phyloP scores from a whole-genome alignment of 2,329 filamentous ascomycete genomes.

The Colletotrichum sp. region DNA sequence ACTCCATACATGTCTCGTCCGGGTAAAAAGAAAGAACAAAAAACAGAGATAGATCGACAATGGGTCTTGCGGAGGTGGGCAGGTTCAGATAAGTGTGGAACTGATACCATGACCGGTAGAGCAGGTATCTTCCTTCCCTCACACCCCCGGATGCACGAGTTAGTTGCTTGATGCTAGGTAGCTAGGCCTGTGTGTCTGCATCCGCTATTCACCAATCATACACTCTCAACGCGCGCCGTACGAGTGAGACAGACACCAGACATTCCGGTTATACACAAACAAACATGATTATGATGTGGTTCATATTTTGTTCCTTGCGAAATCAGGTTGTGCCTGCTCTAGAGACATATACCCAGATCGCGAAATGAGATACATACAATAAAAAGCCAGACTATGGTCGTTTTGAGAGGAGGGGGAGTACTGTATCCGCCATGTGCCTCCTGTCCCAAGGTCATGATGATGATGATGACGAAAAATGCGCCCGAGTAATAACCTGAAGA shows the following conservation, averaged over 20 bases:
- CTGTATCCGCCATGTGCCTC: constrained; percentile 20
- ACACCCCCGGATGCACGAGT: background rate
- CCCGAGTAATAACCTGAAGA: background rate
- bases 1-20: background rate
- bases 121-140: background rate
- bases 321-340: background rate
- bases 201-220: background rate
- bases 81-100: background rate
- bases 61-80: background rate
- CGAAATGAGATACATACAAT: background rate
- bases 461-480: background rate
- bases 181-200: background rate
- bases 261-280: background rate
- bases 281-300: background rate
- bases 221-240: background rate
- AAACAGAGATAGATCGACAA: background rate
- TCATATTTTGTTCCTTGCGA: background rate
- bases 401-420: constrained; percentile 16
- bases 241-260: background rate
- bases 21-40: background rate
- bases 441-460: background rate
- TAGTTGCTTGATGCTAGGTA: background rate
- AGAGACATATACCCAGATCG: background rate
- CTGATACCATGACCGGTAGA: background rate
- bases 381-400: background rate